phyloP scores from a whole-genome alignment of 768 basidiomycete genomes.

The Auricularia heimuer region DNA sequence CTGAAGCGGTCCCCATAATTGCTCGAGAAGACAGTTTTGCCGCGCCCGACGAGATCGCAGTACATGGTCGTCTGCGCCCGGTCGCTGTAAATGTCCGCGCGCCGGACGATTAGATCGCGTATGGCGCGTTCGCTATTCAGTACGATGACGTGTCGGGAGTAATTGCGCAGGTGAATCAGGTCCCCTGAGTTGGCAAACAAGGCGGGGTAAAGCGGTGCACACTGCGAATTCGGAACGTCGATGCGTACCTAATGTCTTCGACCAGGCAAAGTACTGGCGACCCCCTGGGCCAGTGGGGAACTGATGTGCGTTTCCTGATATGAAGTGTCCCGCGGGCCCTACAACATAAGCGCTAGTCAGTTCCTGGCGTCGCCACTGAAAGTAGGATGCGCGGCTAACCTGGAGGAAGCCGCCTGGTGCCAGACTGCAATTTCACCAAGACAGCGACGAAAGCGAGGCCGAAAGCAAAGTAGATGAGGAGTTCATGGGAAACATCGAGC shows the following conservation, averaged over 20 bases:
- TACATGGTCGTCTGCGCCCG: neutral
- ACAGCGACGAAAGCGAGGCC: neutral
- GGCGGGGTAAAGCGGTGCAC: neutral
- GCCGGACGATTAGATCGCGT: neutral
- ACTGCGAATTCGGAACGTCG: neutral
- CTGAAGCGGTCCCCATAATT: neutral
- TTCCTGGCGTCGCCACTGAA: neutral
- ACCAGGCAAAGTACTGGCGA: neutral
- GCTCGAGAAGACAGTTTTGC: neutral
- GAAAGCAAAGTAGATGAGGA: neutral
- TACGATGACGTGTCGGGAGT: neutral
- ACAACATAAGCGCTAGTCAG: neutral
- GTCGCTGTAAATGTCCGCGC: neutral
- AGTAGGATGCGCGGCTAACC: neutral
- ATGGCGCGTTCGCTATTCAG: neutral
- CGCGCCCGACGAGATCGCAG: neutral
- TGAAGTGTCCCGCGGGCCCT: neutral
- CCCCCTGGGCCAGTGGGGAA: neutral
- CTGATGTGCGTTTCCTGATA: neutral
- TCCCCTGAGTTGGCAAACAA: neutral
- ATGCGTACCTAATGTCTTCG: neutral
- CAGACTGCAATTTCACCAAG: neutral
- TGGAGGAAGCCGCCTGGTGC: neutral
- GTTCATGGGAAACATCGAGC: neutral
- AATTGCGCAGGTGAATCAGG: neutral